Base-by-base conservation (phyloP, 371 early-diverging fungal genomes). In the Nosema bombycis region DNA sequence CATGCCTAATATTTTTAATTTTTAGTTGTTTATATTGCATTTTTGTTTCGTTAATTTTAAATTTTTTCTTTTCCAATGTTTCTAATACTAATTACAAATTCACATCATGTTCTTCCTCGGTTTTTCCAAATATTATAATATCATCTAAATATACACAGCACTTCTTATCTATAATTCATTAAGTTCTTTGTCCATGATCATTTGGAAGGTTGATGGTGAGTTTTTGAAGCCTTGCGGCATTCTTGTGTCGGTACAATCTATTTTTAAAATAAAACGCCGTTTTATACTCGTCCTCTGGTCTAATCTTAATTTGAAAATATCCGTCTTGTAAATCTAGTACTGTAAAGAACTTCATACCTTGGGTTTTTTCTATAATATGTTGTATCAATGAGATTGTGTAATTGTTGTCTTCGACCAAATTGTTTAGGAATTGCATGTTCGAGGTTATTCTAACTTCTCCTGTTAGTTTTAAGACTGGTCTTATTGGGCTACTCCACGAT, bases 181-280 rank as follows among this genome's bases (percentile, higher is more conserved):
- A 15, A 82, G 34, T 18, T 77, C 57, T 2, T 33, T 66, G 21
- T 76, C 74, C 77, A 82, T 82, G 2, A 38, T 54, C 26, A 80
- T 73, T 73, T 80, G 80, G 38, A 82, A 77, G 4, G 76, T 76
- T 12, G 77, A 62, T 21, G 80, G 72, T 0, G 73, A 34, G 72
- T 82, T 82, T 32, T 77, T 76, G 36, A 70, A 80, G 1, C 83
- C 80, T 33, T 57, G n/a, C 18, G 78, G 76, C 37, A 81, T 78
- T 26, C 32, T 38, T n/a, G 23, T 61, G 24, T 26, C 75, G 76
- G 26, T 73, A 73, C 63, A 57, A 24, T 24, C 36, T 64, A 33
- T 61, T 24, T 28, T 56, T 57, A 2, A 38, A 23, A 30, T 65
- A n/a, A 33, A 80, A 80, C 2, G 79, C 81, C 29, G 81, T 80